Base-by-base conservation (phyloP, 345 rosid species). In the Moringa oleifera region DNA sequence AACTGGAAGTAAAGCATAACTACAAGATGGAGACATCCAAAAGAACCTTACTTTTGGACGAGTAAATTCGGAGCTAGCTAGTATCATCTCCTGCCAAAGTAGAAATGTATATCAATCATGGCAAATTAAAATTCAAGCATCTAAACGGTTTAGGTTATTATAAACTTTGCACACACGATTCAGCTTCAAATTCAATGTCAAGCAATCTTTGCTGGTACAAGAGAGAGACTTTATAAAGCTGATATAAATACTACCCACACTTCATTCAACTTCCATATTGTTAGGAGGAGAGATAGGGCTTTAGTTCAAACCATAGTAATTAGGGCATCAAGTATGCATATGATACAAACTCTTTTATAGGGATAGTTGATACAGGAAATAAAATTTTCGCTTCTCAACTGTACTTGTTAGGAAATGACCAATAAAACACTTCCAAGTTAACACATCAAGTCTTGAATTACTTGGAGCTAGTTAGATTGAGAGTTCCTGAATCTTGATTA, bases 81-180 rank as follows among this genome's bases (percentile, higher is more conserved):
- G 78, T 66, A 92, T 87, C 96, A 92, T 87, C 63, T 87, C 96
- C 98, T 92, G 92, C 60, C 59, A 67, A 62, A 65, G 72, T 51
- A 56, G 18, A 37, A 62, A 63, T n/a, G 23, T 53, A 61, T 17
- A 24, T 19, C 2, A 23, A 19, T 18, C 46, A 41, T 41, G 47
- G 23, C 23, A 55, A 58, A 57, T 4, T 50, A 16, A 11, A 41
- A 41, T 41, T 4, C 13, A 41, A 41, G 2, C 47, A 41, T 7
- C 6, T 5, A 41, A 33, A 2, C 33, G 49, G 50, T n/a, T 22
- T 24, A 55, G 51, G 37, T 50, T 8, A 23, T 50, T 13, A 51
- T 20, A 16, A 54, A 21, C 31, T 7, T 23, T 33, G 41, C 7
- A 13, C 16, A 54, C 8, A 20, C 18, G 16, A 17, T 17, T 25